phyloP scores from a whole-genome alignment of 805 yeast species.

The Metschnikowia orientalis region DNA sequence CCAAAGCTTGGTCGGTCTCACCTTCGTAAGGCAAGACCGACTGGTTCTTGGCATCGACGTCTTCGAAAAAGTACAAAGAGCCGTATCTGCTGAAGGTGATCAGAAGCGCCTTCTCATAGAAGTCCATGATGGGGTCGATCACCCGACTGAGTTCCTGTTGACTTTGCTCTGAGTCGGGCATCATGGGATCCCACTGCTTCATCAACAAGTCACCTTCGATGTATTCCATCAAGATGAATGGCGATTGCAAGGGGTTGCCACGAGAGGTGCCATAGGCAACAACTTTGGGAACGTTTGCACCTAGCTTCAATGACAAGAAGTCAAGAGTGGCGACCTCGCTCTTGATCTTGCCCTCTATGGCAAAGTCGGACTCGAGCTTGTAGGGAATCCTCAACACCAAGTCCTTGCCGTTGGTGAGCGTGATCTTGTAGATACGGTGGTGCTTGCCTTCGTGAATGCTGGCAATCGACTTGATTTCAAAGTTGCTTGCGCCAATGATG shows the following conservation, averaged over 20 bases:
- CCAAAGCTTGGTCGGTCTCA: conserved; percentile 51
- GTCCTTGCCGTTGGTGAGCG: conserved; percentile 54
- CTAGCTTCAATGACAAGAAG: conserved; percentile 61
- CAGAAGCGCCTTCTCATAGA: conserved; percentile 52
- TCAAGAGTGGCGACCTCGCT: conserved; percentile 95
- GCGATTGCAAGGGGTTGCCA: conserved; percentile 61
- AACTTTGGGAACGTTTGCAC: conserved; percentile 69
- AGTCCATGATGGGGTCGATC: conserved; percentile 68
- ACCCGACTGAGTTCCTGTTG: conserved; percentile 52
- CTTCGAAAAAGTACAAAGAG: conserved; percentile 74
- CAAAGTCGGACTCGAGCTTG: conserved; percentile 59
- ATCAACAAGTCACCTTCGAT: conserved; percentile 77
- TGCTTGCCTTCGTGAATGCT: conserved; percentile 93
- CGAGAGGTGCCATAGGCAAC: conserved; percentile 59
- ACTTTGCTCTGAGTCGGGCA: conserved; percentile 46
- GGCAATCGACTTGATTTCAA: conserved; percentile 60
- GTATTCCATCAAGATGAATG: conserved; percentile 78
- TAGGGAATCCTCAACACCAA: conserved; percentile 86
- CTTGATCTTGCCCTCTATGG: conserved; percentile 64
- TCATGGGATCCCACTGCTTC: conserved; percentile 87
- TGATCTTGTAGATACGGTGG: conserved; percentile 77
- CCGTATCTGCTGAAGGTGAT: conserved; percentile 72
- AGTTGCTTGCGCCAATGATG: conserved; percentile 41
- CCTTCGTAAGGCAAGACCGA: conserved; percentile 52
- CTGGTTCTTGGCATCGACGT: conserved; percentile 47